Base-by-base conservation (phyloP, 2,329 filamentous ascomycete species). In the Bertia moriformis region DNA sequence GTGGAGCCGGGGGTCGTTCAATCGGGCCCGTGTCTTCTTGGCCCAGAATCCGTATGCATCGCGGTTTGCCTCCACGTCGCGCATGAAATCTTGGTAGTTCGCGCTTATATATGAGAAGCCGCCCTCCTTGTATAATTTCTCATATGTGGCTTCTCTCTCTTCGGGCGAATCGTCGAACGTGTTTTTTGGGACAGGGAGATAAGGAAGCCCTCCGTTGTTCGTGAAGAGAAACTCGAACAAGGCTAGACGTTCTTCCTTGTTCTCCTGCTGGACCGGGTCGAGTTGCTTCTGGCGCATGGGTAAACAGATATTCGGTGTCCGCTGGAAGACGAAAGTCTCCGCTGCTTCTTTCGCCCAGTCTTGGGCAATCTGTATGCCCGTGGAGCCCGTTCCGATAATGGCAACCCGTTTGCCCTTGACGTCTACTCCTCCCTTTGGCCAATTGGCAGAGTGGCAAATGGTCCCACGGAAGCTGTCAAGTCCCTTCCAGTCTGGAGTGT, bases 241-340 rank as follows among this genome's bases (percentile, higher is more conserved):
- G 38, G 67, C 56, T 0, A 57, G 60, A 38, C 73, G 72, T 24
- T 51, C 54, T 4, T 44, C 45, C 46, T 69, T 69, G 17, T 47
- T 50, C 18, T 70, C 56, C 47, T 79, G 69, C 43, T 74, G 67
- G 41, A 66, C 60, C 10, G 51, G 55, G 1, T 62, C 65, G 19
- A 78, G 56, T 1, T 56, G 30, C 2, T 59, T 55, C 41, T 67
- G 64, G 2, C 65, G 61, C 72, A 83, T 78, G 0, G 76, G 75
- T 0, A 82, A 47, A 0, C 72, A 73, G 4, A 78, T 58, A 42
- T 82, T 83, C 0, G 78, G 78, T 1, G 75, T 82, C 10, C 78
- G 66, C 47, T 82, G 75, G 52, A 81, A 80, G 24, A 83, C 71
- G 2, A 57, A 65, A 18, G 83, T 45, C 1, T 67, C 54, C 4